Evolutionary conservation across 495 filamentous ascomycete species (phyloP).

Genomic region (Annulohypoxylon moriforme): DNA sequence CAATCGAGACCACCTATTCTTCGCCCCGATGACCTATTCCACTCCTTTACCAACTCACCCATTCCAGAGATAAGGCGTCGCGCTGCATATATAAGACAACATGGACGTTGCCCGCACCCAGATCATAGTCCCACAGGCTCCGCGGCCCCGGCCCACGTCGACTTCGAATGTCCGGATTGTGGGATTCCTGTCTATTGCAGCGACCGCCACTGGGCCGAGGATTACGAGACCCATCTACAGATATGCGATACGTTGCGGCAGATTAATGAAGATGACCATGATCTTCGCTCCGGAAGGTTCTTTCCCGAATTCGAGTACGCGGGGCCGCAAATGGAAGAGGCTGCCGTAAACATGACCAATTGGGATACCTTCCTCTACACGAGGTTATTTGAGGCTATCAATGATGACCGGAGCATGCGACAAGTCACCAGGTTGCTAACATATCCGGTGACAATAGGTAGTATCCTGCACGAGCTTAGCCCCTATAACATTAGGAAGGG

Average conservation of each 20-base stretch:
- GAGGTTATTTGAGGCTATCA: constrained; percentile 86
- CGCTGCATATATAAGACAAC: constrained; percentile 87
- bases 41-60: constrained; percentile 88
- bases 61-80: constrained; percentile 83
- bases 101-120: constrained; percentile 92
- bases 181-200: constrained; percentile 94
- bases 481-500: constrained; percentile 82
- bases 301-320: constrained; percentile 96
- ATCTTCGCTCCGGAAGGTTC: constrained; percentile 86
- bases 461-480: constrained; percentile 91
- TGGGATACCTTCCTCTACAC: constrained; percentile 98
- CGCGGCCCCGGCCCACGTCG: constrained; percentile 79
- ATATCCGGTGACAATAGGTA: constrained; percentile 91
- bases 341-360: constrained; percentile 94
- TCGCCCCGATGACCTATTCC: constrained; percentile 86
- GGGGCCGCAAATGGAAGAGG: constrained; percentile 87
- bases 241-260: constrained; percentile 91
- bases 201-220: constrained; percentile 92
- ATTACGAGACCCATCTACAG: constrained; percentile 91
- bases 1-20: constrained; percentile 64
- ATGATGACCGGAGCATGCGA: constrained; percentile 84
- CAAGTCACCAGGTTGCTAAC: constrained; percentile 93
- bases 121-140: constrained; percentile 66
- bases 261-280: constrained; percentile 98
- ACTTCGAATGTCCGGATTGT: constrained; percentile 96